Base-by-base conservation (phyloP, 306 rosid genomes). In the Astragalus membranaceus region DNA sequence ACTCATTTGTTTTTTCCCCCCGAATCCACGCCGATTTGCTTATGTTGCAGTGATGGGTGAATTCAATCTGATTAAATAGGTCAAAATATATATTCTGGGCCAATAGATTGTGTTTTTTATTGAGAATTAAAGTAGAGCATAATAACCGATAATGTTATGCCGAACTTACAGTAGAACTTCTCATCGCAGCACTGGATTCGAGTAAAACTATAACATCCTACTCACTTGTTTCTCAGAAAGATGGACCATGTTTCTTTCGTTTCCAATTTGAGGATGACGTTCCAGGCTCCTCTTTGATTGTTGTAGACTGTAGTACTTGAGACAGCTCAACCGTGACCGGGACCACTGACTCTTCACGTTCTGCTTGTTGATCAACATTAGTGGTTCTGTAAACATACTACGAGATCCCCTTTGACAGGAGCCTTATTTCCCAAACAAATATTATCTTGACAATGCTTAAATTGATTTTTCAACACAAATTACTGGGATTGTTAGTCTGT, bases 191-290 rank as follows among this genome's bases (percentile, higher is more conserved):
- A 55, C 12, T 56, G 64, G 58, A 47, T 61, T 66, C 32, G 30
- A 52, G 76, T 47, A 52, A 70, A 33, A 29, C 63, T 14, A 53
- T 23, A 23, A 32, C 65, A 47, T 69, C 68, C 20, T 47, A 50
- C 33, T 16, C 37, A 14, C 7, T 65, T 64, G 26, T 75, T 65
- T 37, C 61, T 20, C 7, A 64, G 72, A 29, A 52, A 49, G n/a
- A 57, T 80, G 88, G 85, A 70, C 85, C 88, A 70, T 79, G 9
- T 70, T 39, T 10, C 62, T 39, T 46, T 72, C 8, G 66, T 74
- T 77, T 59, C 76, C 61, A 74, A 47, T 39, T 69, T 64, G 78
- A 69, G 82, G 52, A 69, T 73, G 76, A 65, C 16, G 70, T 54
- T 80, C 42, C 76, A 46, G 73, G 32, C 62, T 64, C 43, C 10